A percentile compares a stretch with the other conserved stretches of the same genome.
Evolutionary conservation across 179 eudicot genomes (phyloP).

Genomic region (Nepenthes alata): DNA sequence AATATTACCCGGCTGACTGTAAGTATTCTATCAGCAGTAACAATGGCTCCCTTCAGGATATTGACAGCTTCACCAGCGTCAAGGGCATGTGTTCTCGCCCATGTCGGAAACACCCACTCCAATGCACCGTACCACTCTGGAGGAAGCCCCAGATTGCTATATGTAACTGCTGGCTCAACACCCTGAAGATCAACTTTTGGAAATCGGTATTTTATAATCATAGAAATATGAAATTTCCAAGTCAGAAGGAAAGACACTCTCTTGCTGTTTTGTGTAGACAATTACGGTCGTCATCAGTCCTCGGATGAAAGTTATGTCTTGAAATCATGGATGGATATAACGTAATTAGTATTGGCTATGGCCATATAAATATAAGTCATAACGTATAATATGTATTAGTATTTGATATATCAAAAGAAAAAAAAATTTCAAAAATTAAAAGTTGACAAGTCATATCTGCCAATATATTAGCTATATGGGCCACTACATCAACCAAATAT

Average conservation of each 20-base stretch:
- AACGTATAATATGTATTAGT: no score
- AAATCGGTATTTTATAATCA: conserved; percentile 4
- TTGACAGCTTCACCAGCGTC: conserved; percentile 98
- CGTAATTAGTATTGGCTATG: no score
- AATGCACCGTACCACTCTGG: conserved; percentile 83
- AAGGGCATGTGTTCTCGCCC: conserved; percentile 98
- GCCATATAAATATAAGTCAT: no score
- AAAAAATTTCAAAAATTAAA: no score
- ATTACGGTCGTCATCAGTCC: no score
- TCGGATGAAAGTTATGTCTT: no score
- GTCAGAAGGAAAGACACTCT: not conserved
- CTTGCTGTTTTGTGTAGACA: no score
- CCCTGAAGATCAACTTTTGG: conserved; percentile 34
- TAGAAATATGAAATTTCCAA: not conserved
- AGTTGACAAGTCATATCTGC: no score
- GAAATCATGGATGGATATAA: no score
- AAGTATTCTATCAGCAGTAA: conserved; percentile 79
- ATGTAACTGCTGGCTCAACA: conserved; percentile 85
- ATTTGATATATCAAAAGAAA: no score
- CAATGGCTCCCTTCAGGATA: conserved; percentile 85
- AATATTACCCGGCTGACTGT: conserved; percentile 82
- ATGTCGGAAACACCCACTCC: conserved; percentile 92
- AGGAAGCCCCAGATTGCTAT: conserved; percentile 71
- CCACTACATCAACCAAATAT: no score
- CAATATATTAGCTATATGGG: no score